A percentile compares a stretch with the other conserved stretches of the same genome.
These are phyloP conservation scores for Colletotrichum sojae DNA, from an alignment of 2,329 filamentous ascomycete species.

Conservation along the genomic window DNA sequence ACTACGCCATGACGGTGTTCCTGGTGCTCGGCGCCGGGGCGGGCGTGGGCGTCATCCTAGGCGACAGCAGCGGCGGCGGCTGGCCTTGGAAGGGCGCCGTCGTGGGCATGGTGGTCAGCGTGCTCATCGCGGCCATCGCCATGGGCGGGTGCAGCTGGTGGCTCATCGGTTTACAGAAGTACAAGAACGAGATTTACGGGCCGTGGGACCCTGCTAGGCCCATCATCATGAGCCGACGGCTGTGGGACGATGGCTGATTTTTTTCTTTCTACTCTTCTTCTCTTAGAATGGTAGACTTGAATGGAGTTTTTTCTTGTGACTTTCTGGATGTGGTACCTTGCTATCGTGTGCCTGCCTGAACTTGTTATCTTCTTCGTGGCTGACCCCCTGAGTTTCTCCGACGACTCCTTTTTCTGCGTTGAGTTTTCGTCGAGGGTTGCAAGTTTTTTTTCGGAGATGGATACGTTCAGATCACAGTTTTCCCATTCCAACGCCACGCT, in stretches of 20 bases:
- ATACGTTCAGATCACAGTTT: too few relatives aligned
- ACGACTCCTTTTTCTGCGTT: too few relatives aligned
- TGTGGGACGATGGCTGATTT: conserved; percentile 60
- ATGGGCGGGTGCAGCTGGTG: conserved; percentile 99
- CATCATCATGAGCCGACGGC: conserved; percentile 79
- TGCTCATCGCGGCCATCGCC: conserved; percentile 79
- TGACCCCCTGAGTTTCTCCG: too few relatives aligned
- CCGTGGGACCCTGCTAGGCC: conserved; percentile 97
- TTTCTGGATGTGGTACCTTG: too few relatives aligned
- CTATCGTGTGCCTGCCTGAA: too few relatives aligned
- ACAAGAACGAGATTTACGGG: conserved; percentile 98
- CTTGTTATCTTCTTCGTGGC: too few relatives aligned
- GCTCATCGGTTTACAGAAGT: conserved; percentile 96
- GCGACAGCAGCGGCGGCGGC: conserved; percentile 55
- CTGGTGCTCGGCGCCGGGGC: conserved; percentile 86
- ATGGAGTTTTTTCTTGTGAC: too few relatives aligned
- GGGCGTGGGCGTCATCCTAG: conserved; percentile 77
- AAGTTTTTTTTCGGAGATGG: too few relatives aligned
- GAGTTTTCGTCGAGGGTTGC: too few relatives aligned
- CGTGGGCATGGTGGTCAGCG: conserved; percentile 82
- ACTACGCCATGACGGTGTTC: conserved; percentile 80
- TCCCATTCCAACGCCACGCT: too few relatives aligned
- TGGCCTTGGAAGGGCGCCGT: conserved; percentile 71
- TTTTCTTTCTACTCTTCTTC: too few relatives aligned
- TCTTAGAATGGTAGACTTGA: too few relatives aligned